Evolutionary conservation across 768 basidiomycete genomes (phyloP).

Genomic region (Udeniomyces megalosporus): DNA sequence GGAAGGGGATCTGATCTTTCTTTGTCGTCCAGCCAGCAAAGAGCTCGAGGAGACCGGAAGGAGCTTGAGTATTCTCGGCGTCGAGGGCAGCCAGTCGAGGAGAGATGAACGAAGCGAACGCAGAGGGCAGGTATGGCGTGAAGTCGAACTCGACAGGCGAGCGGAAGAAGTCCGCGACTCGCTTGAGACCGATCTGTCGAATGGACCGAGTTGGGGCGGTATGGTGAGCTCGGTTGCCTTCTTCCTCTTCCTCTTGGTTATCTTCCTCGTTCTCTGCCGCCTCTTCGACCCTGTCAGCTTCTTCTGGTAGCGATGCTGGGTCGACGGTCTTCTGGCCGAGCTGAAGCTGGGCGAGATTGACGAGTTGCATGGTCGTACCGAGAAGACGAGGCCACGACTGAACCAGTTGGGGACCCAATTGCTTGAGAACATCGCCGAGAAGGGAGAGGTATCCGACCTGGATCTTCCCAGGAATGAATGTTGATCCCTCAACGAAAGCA

Average conservation of each 20-base stretch:
- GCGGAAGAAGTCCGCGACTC: slow-evolving; percentile 75
- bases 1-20: slow-evolving; percentile 41
- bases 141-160: slow-evolving; percentile 59
- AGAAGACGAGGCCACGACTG: slow-evolving; percentile 61
- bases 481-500: slow-evolving; percentile 18
- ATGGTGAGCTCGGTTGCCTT: slow-evolving; percentile 1
- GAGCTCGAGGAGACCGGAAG: slow-evolving; percentile 72
- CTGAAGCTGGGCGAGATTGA: slow-evolving; percentile 46
- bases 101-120: slow-evolving; percentile 57
- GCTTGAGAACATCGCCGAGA: slow-evolving; percentile 65
- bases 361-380: slow-evolving; percentile 47
- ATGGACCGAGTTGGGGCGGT: slow-evolving; percentile 39
- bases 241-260: slow-evolving; percentile 28
- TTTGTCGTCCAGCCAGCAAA: slow-evolving; percentile 60
- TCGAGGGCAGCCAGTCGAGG: slow-evolving; percentile 63
- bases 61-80: slow-evolving; percentile 76
- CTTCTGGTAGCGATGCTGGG: slow-evolving; percentile 11
- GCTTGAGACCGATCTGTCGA: slow-evolving; percentile 68
- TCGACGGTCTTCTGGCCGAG: slow-evolving; percentile 26
- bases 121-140: slow-evolving; percentile 45
- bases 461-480: slow-evolving; percentile 33
- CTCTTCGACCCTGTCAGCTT: slow-evolving; percentile 18
- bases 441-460: slow-evolving; percentile 71
- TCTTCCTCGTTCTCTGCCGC: slow-evolving; percentile 31
- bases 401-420: slow-evolving; percentile 57